Percentiles rank a stretch among this genome's conserved stretches.
Conservation (phyloP, 768 basidiomycete species). For the Suillus fuscotomentosus region DNA sequence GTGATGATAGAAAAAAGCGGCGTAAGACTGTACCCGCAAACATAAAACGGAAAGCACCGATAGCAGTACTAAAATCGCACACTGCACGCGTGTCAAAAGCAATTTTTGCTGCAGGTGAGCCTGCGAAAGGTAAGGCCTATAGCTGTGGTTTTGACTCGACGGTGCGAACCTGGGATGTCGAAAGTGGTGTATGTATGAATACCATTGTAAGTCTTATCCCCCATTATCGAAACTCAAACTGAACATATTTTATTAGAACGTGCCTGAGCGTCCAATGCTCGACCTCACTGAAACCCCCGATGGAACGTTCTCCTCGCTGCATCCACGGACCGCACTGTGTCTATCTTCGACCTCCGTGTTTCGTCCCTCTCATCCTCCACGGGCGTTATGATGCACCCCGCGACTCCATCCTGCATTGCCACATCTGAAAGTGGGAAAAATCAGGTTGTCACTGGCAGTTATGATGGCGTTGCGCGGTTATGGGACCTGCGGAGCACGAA, state of each 20-base stretch:
- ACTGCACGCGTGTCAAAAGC: slow-evolving; percentile 77
- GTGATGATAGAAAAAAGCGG: slow-evolving; percentile 53
- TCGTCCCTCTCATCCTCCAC: slow-evolving; percentile 33
- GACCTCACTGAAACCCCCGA: slow-evolving; percentile 51
- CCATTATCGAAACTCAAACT: not conserved
- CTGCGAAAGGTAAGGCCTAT: slow-evolving; percentile 44
- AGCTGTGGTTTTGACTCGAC: slow-evolving; percentile 92
- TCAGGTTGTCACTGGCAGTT: slow-evolving; percentile 69
- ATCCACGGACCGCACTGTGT: slow-evolving; percentile 74
- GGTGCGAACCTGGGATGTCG: slow-evolving; percentile 84
- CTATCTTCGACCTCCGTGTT: slow-evolving; percentile 65
- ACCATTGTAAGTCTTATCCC: slow-evolving; percentile 57
- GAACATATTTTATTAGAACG: slow-evolving; percentile 40
- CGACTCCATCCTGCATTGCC: slow-evolving; percentile 65
- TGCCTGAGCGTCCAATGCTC: slow-evolving; percentile 74
- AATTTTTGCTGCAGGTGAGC: slow-evolving; percentile 44
- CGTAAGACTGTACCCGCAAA: slow-evolving; percentile 46
- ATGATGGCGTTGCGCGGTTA: slow-evolving; percentile 73
- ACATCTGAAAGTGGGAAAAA: slow-evolving; percentile 26
- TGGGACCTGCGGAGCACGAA: slow-evolving; percentile 79
- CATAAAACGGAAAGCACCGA: slow-evolving; percentile 64
- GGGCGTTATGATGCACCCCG: slow-evolving; percentile 54
- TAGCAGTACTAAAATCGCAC: slow-evolving; percentile 78
- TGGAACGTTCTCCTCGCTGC: slow-evolving; percentile 43
- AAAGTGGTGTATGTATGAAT: slow-evolving; percentile 65